phyloP scores from a whole-genome alignment of 106 monocot genomes.

The Narthecium ossifragum region DNA sequence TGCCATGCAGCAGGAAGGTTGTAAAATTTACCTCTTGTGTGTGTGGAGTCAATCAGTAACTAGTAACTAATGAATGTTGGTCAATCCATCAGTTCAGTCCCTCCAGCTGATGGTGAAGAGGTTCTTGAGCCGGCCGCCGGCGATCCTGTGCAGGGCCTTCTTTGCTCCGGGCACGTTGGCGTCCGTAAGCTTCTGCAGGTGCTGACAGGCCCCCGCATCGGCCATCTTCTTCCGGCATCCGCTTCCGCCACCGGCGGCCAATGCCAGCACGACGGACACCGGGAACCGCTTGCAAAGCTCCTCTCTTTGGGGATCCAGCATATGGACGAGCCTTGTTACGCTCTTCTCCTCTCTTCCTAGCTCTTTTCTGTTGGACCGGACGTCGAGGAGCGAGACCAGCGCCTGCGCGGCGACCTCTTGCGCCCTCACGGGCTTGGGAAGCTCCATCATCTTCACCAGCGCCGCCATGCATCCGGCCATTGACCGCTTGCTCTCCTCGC shows the following conservation, averaged over 20 bases:
- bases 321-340: conserved; percentile 50
- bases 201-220: conserved; percentile 46
- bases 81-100: conserved; percentile 29
- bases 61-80: no score
- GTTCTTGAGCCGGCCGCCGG: conserved; percentile 56
- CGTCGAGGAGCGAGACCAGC: conserved; percentile 33
- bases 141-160: conserved; percentile 65
- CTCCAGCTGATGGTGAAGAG: conserved; percentile 49
- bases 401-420: conserved; percentile 60
- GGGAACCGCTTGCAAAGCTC: conserved; percentile 45
- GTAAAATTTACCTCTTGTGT: no score
- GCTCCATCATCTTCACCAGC: conserved; percentile 60
- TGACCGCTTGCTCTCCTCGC: conserved; percentile 50
- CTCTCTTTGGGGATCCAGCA: conserved; percentile 60
- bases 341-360: conserved; percentile 67
- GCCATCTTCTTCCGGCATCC: conserved; percentile 48
- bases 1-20: no score
- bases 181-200: conserved; percentile 64
- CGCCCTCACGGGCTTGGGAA: conserved; percentile 44
- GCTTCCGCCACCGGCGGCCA: conserved; percentile 31
- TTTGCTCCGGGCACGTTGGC: conserved; percentile 63
- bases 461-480: conserved; percentile 50
- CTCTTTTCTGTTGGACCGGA: conserved; percentile 44
- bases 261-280: conserved; percentile 33
- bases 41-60: no score